A percentile compares a stretch with the other conserved stretches of the same genome.
Conservation (phyloP, 78 protist species). For the Dictyostelium purpureum region DNA sequence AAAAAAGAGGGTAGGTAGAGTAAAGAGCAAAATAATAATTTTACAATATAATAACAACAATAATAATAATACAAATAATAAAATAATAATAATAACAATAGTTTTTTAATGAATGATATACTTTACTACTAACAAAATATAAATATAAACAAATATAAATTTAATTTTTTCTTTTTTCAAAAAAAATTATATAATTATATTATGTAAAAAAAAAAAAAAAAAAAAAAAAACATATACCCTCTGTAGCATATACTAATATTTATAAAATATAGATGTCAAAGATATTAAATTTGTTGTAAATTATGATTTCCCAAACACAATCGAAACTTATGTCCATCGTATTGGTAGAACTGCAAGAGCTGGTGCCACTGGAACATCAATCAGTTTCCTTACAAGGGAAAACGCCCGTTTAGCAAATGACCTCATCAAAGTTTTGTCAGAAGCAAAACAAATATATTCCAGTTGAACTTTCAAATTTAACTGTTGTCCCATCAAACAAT, state of each 20-base stretch:
- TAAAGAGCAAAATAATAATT: too few relatives aligned
- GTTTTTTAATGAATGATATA: too few relatives aligned
- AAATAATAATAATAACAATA: too few relatives aligned
- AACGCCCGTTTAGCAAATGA: slow-evolving; percentile 63
- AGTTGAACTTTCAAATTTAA: slow-evolving; percentile 6
- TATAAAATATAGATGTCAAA: slow-evolving; percentile 40
- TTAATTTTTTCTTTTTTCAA: background rate
- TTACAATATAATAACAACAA: too few relatives aligned
- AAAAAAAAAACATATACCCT: background rate
- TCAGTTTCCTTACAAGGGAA: slow-evolving; percentile 82
- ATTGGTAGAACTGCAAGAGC: slow-evolving; percentile 99
- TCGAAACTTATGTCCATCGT: slow-evolving; percentile 89
- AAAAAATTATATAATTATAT: background rate
- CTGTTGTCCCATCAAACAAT: background rate
- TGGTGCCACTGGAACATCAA: slow-evolving; percentile 94
- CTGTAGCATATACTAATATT: background rate
- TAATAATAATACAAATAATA: too few relatives aligned
- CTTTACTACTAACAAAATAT: too few relatives aligned
- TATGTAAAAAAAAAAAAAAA: background rate
- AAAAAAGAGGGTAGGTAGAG: too few relatives aligned
- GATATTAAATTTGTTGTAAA: slow-evolving; percentile 84
- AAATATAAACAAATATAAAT: too few relatives aligned
- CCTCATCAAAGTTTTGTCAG: slow-evolving; percentile 72
- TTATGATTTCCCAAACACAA: slow-evolving; percentile 80
- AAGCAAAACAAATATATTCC: slow-evolving; percentile 88